Evolutionary conservation across 176 grass and related monocot species (phyloP), one percentile per base, ranked within the genome.

Genomic region (Raddia guianensis): DNA sequence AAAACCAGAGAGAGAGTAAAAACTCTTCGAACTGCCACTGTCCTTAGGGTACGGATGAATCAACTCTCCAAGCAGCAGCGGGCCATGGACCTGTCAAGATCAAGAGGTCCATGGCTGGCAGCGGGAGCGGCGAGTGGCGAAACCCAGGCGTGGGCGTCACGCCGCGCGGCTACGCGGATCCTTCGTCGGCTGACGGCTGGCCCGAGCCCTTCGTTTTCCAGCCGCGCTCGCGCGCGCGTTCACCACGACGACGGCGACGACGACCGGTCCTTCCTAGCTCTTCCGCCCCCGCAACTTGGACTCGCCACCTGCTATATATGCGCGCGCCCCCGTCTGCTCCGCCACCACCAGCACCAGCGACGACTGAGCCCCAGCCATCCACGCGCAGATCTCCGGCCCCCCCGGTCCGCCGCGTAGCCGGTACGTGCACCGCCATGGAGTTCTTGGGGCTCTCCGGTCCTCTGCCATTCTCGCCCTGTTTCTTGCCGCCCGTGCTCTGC

Each of bases 161-260:
- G 43, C 79, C 1, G 16, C 21, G 42, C 20, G 21, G 35, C 45
- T 55, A 66, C 80, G 68, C 49, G 70, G 80, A 83, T 74, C 69
- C 51, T 67, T 64, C 72, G 34, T 40, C 15, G 18, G n/a, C 33
- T 27, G 57, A 27, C 37, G 37, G 37, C 37, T 40, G 37, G 37
- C 4, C 4, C 4, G 37, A 40, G 37, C 58, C 20, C 58, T 5
- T 0, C 58, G 21, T 61, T 2, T 27, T 6, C 19, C 19, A 18
- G 52, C 52, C 14, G 37, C 15, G 63, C 62, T 62, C 63, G 63
- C 43, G 47, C 16, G 27, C 27, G 27, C 27, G 27, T 27, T 1
- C 0, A 27, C 27, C 0, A 27, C 27, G 27, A 27, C 37, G 37
- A 40, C 37, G 37, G 4, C 37, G 45, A 70, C 57, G 55, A 73